A percentile compares a stretch with the other conserved stretches of the same genome.
Evolutionary conservation across 371 early-diverging fungal species (phyloP).

Genomic region (Cladochytrium tenue): DNA sequence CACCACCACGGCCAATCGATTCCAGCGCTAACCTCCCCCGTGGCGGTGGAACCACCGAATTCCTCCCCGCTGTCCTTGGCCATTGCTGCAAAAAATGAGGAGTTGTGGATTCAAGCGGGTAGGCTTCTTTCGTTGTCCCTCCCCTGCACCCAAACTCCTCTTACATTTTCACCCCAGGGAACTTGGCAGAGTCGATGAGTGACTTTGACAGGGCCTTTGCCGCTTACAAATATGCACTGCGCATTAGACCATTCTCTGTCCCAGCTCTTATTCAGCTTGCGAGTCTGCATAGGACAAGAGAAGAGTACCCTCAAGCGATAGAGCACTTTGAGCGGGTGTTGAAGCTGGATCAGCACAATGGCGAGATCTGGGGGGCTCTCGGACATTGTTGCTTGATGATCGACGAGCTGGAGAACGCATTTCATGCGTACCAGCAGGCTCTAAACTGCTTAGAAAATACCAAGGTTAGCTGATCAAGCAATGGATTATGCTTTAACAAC

Average conservation of each 20-base stretch:
- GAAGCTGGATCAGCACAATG: slow-evolving; percentile 76
- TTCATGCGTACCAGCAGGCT: slow-evolving; percentile 91
- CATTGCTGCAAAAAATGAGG: slow-evolving; percentile 74
- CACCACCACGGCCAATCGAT: no score
- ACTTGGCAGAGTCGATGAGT: slow-evolving; percentile 62
- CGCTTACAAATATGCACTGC: slow-evolving; percentile 82
- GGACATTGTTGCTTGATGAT: slow-evolving; percentile 93
- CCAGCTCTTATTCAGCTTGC: slow-evolving; percentile 73
- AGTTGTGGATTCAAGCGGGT: slow-evolving; percentile 79
- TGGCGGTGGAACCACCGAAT: not conserved
- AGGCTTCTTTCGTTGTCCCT: slow-evolving; percentile 12
- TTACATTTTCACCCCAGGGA: slow-evolving; percentile 42
- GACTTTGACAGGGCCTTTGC: slow-evolving; percentile 77
- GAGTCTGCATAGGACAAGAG: slow-evolving; percentile 67
- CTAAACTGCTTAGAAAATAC: slow-evolving; percentile 83
- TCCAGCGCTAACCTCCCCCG: not conserved
- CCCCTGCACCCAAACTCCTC: not conserved
- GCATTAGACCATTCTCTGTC: slow-evolving; percentile 86
- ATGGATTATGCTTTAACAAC: slow-evolving; percentile 4
- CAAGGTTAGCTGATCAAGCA: slow-evolving; percentile 54
- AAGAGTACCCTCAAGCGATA: slow-evolving; percentile 73
- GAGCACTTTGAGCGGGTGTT: slow-evolving; percentile 86
- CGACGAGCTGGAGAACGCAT: slow-evolving; percentile 91
- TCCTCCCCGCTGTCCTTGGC: slow-evolving; percentile 19
- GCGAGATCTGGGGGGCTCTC: slow-evolving; percentile 90